phyloP scores from a whole-genome alignment of 2,329 filamentous ascomycete genomes.

The Penicillium sp. region DNA sequence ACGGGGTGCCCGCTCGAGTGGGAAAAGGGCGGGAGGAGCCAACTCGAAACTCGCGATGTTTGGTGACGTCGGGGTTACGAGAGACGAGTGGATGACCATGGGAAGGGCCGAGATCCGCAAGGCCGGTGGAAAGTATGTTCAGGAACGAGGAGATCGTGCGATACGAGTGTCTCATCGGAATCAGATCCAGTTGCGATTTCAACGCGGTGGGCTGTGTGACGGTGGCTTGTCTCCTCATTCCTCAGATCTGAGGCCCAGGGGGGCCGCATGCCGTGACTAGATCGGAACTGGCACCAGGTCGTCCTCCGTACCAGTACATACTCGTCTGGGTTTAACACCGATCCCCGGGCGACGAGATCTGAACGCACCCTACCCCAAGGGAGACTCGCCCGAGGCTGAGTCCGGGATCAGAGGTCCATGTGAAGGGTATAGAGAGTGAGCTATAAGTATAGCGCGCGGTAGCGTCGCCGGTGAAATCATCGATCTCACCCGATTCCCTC shows the following conservation, averaged over 20 bases:
- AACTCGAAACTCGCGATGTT: neutral
- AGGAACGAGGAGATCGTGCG: neutral
- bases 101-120: neutral
- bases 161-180: neutral
- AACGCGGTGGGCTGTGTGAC: constrained; percentile 14
- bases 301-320: too few relatives aligned
- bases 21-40: constrained; percentile 8
- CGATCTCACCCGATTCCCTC: neutral
- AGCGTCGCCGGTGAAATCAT: neutral
- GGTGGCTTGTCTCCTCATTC: constrained; percentile 1
- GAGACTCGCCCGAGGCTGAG: neutral
- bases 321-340: neutral
- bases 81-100: neutral
- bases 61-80: neutral
- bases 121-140: neutral
- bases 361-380: neutral
- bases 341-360: neutral
- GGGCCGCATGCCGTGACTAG: neutral
- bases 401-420: neutral
- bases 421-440: neutral
- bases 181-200: constrained; percentile 15
- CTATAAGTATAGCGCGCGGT: neutral
- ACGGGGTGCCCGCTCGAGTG: constrained; percentile 16
- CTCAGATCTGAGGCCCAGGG: constrained; percentile 8
- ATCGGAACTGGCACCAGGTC: neutral